These are phyloP conservation scores for Phytophthora crassamura DNA, from an alignment of 352 stramenopile genomes.

Conservation along the genomic window DNA sequence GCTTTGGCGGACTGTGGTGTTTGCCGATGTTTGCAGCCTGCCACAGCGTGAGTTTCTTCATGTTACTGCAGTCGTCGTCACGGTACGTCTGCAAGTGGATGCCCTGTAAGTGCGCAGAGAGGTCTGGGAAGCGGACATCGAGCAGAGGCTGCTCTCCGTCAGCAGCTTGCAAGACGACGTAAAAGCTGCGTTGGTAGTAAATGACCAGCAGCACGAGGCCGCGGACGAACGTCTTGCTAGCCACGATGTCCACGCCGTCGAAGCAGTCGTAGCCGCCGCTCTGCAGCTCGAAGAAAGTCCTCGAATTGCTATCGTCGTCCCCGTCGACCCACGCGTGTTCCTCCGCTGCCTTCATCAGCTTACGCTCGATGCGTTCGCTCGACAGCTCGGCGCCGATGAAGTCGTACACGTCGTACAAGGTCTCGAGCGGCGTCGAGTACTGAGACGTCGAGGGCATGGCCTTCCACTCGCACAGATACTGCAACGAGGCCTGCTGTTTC, in stretches of 20 bases:
- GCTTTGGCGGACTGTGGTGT: slow-evolving; percentile 70
- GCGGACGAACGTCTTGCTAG: slow-evolving; percentile 88
- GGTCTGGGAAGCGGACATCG: slow-evolving; percentile 94
- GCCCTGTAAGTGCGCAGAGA: slow-evolving; percentile 90
- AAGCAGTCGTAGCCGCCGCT: slow-evolving; percentile 88
- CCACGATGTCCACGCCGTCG: slow-evolving; percentile 85
- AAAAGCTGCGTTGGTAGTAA: slow-evolving; percentile 91
- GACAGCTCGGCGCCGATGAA: slow-evolving; percentile 85
- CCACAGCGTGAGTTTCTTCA: slow-evolving; percentile 95
- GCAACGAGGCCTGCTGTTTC: slow-evolving; percentile 92
- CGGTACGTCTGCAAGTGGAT: slow-evolving; percentile 87
- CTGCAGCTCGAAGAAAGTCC: slow-evolving; percentile 95
- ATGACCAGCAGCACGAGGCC: slow-evolving; percentile 84
- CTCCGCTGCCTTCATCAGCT: slow-evolving; percentile 84
- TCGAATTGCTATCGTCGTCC: slow-evolving; percentile 47
- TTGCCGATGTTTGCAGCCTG: slow-evolving; percentile 69
- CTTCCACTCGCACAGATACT: slow-evolving; percentile 93
- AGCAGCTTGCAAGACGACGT: slow-evolving; percentile 90
- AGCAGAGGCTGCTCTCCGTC: slow-evolving; percentile 93
- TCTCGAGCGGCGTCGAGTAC: slow-evolving; percentile 76
- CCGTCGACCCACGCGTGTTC: slow-evolving; percentile 93
- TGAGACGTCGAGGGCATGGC: slow-evolving; percentile 69
- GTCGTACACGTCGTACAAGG: slow-evolving; percentile 87
- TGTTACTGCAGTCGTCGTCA: slow-evolving; percentile 82
- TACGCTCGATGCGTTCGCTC: slow-evolving; percentile 81